phyloP scores from a whole-genome alignment of 768 basidiomycete genomes.

The Leucocoprinus birnbaumii region DNA sequence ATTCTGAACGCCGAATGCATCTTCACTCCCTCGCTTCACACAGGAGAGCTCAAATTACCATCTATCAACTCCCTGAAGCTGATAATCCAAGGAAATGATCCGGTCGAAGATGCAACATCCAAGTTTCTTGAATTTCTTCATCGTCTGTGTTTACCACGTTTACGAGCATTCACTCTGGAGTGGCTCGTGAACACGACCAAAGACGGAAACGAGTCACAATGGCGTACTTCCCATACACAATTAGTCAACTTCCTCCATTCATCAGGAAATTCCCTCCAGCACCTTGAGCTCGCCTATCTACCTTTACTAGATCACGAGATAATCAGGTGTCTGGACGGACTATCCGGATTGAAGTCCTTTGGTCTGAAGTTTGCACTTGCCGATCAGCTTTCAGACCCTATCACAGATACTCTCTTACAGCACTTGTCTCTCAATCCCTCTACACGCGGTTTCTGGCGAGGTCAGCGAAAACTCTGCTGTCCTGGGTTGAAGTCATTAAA shows the following conservation, averaged over 20 bases:
- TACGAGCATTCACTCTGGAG: constrained; percentile 29
- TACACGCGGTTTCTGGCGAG: neutral
- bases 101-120: constrained; percentile 17
- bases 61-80: constrained; percentile 30
- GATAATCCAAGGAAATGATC: constrained; percentile 24
- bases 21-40: constrained; percentile 11
- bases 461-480: neutral
- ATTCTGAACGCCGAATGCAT: constrained; percentile 29
- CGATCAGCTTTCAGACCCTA: constrained; percentile 29
- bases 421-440: constrained; percentile 14
- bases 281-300: constrained; percentile 34
- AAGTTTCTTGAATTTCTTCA: constrained; percentile 29
- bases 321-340: constrained; percentile 24
- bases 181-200: constrained; percentile 27
- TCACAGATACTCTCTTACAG: constrained; percentile 31
- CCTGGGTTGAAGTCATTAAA: constrained; percentile 14
- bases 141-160: constrained; percentile 23
- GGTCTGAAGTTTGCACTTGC: constrained; percentile 32
- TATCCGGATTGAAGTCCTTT: constrained; percentile 27
- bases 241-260: constrained; percentile 27
- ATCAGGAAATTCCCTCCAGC: constrained; percentile 23
- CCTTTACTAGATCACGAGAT: constrained; percentile 34
- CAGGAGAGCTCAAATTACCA: constrained; percentile 21
- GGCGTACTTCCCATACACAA: constrained; percentile 21
- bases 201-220: constrained; percentile 6